Evolutionary conservation across 2,329 filamentous ascomycete species (phyloP), one percentile per base, ranked within the genome.

Genomic region (Aschersonia sp.): DNA sequence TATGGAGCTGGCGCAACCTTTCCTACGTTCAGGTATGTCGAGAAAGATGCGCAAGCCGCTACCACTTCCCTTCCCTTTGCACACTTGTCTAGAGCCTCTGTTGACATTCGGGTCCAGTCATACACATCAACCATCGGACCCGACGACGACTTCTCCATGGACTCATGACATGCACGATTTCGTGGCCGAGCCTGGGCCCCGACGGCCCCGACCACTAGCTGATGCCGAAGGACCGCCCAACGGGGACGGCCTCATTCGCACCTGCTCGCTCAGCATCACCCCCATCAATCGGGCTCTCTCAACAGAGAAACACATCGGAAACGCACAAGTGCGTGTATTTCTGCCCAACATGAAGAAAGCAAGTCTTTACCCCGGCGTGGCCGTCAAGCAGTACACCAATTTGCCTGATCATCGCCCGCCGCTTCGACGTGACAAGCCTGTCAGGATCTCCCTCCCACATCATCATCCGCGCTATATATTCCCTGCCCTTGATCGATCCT

Each of bases 401-500:
- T 77, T 98, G 45, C 92, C 92, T 22, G 87, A 97, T 60, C 92
- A 97, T 64, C 82, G 92, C 29, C 92, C 92, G 22, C 92, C 92
- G 46, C 76, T 98, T 45, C 84, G 92, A 52, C 83, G 92, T 56
- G 92, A 98, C 68, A 98, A 97, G 62, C 92, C 92, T 6, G 92
- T 97, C 41, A 83, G 92, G 45, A 87, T 98, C 55, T 95, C 88
- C 7, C 72, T 98, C 41, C 90, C 92, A 2, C 75, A 84, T 31
- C 76, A 84, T 52, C 71, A 79, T 10, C 85, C 87, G 37, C 80
- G 85, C 52, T 95, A 95, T 64, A 89, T 95, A 51, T 95, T 92
- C 65, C 92, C 92, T 5, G 84, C 88, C 2, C 73, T 78, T 44
- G 89, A 95, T 57, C 76, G 92, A 53, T 97, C 92, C 0, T 98